These are phyloP conservation scores for Cubamyces lactineus DNA, from an alignment of 768 basidiomycete genomes.

Conservation along the genomic window DNA sequence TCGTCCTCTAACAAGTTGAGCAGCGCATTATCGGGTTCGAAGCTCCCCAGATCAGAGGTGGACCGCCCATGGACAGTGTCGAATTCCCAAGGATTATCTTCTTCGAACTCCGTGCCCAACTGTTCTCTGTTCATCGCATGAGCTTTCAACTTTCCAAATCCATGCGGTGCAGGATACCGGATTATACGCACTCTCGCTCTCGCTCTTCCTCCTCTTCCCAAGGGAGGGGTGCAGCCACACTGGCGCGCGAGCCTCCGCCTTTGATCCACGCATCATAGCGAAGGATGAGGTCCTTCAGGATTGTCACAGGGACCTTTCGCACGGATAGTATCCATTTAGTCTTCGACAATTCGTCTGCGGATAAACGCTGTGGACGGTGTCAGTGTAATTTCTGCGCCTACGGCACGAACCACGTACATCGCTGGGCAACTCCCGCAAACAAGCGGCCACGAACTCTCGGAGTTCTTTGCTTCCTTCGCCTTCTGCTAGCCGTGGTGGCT, in stretches of 20 bases:
- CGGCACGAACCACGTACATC: slow-evolving; percentile 54
- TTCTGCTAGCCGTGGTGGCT: slow-evolving; percentile 81
- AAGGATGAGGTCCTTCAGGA: slow-evolving; percentile 79
- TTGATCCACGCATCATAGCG: slow-evolving; percentile 76
- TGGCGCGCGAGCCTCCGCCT: slow-evolving; percentile 72
- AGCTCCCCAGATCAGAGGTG: slow-evolving; percentile 11
- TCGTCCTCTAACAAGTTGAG: slow-evolving; percentile 27
- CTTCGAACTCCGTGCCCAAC: slow-evolving; percentile 2
- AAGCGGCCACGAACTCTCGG: slow-evolving; percentile 83
- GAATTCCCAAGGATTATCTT: slow-evolving; percentile 71
- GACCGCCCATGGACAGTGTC: slow-evolving; percentile 63
- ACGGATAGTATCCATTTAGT: slow-evolving; percentile 88
- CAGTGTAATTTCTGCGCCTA: not conserved
- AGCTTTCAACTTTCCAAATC: not conserved
- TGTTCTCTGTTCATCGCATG: slow-evolving; percentile 4
- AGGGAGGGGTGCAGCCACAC: slow-evolving; percentile 69
- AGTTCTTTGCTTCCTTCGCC: slow-evolving; percentile 82
- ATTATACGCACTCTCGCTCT: slow-evolving; percentile 27
- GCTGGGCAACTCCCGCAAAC: slow-evolving; percentile 77
- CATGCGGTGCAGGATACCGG: not conserved
- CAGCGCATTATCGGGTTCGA: slow-evolving; percentile 18
- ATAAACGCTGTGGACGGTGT: slow-evolving; percentile 60
- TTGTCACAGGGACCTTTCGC: slow-evolving; percentile 64
- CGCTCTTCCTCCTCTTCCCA: slow-evolving; percentile 72
- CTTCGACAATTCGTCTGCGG: slow-evolving; percentile 87